A percentile compares a stretch with the other conserved stretches of the same genome.
These are phyloP conservation scores for Malassezia yamatoensis DNA, from an alignment of 1,284 basidiomycete genomes.

Conservation along the genomic window DNA sequence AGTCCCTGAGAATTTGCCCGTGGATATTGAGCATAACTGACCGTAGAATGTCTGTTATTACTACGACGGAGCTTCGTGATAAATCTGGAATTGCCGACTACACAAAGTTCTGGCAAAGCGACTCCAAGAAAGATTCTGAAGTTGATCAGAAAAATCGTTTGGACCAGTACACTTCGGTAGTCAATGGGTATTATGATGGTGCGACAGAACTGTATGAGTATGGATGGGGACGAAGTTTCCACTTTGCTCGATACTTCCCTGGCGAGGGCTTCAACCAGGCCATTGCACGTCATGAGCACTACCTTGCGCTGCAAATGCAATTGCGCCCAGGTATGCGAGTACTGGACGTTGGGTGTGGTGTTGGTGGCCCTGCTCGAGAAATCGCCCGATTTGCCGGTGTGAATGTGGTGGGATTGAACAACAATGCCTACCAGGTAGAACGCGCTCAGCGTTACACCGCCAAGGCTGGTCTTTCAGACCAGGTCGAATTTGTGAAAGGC, in stretches of 20 bases:
- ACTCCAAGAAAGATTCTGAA: constrained; percentile 63
- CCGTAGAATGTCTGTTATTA: not conserved
- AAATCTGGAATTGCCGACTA: constrained; percentile 78
- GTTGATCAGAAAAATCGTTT: constrained; percentile 66
- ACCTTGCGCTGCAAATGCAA: constrained; percentile 61
- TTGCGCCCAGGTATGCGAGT: constrained; percentile 78
- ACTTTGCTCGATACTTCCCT: constrained; percentile 95
- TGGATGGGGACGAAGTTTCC: constrained; percentile 85
- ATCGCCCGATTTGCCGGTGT: constrained; percentile 85
- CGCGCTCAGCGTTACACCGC: constrained; percentile 76
- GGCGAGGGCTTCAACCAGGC: constrained; percentile 75
- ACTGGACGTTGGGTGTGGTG: constrained; percentile 94
- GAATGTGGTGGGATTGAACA: constrained; percentile 80
- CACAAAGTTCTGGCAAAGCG: constrained; percentile 85
- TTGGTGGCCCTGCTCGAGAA: constrained; percentile 90
- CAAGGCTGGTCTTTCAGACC: constrained; percentile 64
- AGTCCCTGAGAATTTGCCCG: constrained; percentile 14
- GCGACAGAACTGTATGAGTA: constrained; percentile 96
- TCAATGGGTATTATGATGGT: constrained; percentile 94
- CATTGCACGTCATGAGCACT: constrained; percentile 93
- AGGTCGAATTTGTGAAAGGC: constrained; percentile 57
- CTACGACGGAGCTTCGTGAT: constrained; percentile 58
- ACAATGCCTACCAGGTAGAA: constrained; percentile 89
- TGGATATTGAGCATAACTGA: not conserved
- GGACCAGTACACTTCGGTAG: constrained; percentile 78